Conservation (phyloP, 805 yeast species). For the Metschnikowia drakensbergensis region DNA sequence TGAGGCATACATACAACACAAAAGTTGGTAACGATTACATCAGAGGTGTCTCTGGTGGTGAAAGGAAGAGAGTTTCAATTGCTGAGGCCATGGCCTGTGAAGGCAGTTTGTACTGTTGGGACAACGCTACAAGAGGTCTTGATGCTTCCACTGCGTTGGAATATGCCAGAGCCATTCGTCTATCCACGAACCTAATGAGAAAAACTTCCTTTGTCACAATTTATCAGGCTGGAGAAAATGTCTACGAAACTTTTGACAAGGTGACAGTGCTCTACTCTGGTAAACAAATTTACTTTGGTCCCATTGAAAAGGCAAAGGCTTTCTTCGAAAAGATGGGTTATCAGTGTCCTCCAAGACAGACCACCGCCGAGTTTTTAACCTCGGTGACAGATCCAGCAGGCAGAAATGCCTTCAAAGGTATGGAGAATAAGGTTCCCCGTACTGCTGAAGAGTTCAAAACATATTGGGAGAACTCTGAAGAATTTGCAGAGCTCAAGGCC, state of each 20-base stretch:
- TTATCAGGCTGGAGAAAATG: constrained; percentile 30
- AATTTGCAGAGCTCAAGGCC: constrained; percentile 18
- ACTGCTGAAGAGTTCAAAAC: constrained; percentile 59
- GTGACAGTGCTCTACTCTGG: constrained; percentile 29
- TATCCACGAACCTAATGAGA: constrained; percentile 21
- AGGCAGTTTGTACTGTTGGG: constrained; percentile 28
- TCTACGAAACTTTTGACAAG: constrained; percentile 30
- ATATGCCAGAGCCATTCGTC: constrained; percentile 27
- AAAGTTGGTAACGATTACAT: constrained; percentile 33
- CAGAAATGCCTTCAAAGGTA: constrained; percentile 47
- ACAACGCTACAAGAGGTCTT: constrained; percentile 33
- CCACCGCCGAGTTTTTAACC: constrained; percentile 69
- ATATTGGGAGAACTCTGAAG: constrained; percentile 52
- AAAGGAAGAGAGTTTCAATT: constrained; percentile 27
- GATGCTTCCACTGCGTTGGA: constrained; percentile 34
- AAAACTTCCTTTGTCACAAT: constrained; percentile 17
- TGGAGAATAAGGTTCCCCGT: constrained; percentile 51
- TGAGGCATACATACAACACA: constrained; percentile 28
- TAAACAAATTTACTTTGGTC: constrained; percentile 64
- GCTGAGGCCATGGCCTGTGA: constrained; percentile 22
- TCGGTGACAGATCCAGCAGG: constrained; percentile 67
- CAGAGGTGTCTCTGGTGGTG: constrained; percentile 48
- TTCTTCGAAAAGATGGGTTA: constrained; percentile 67
- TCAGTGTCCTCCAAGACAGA: constrained; percentile 58
- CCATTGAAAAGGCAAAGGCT: constrained; percentile 46